Conservation (phyloP, 2,329 filamentous ascomycete genomes). For the Magnaporthiopsis poae region DNA sequence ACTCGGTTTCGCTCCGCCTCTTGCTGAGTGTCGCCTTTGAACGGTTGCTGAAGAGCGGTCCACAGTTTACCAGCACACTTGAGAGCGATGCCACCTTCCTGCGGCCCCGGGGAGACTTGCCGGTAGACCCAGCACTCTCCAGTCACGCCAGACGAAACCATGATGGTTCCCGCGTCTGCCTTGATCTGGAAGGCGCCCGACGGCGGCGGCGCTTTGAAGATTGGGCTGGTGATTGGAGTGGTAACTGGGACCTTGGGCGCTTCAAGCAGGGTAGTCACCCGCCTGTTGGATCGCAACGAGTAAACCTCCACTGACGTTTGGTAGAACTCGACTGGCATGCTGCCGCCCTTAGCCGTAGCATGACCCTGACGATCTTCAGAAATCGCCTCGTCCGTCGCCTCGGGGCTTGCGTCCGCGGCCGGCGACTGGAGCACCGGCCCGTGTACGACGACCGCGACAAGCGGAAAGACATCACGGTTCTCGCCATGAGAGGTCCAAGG, state of each 20-base stretch:
- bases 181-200: constrained; percentile 64
- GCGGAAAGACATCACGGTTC: constrained; percentile 48
- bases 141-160: constrained; percentile 69
- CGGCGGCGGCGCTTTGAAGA: constrained; percentile 59
- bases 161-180: constrained; percentile 60
- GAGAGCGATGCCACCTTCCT: constrained; percentile 36
- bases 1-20: constrained; percentile 34
- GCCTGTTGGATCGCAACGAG: constrained; percentile 65
- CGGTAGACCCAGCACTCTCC: constrained; percentile 78
- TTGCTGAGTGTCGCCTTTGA: constrained; percentile 35
- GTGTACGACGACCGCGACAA: constrained; percentile 72
- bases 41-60: constrained; percentile 66
- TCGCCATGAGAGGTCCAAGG: constrained; percentile 53
- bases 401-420: constrained; percentile 22
- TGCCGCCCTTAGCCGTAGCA: constrained; percentile 19
- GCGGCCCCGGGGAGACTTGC: constrained; percentile 31
- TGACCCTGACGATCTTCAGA: constrained; percentile 1
- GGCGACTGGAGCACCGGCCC: constrained; percentile 53
- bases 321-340: constrained; percentile 47
- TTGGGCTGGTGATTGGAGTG: constrained; percentile 48
- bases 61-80: constrained; percentile 79
- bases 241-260: constrained; percentile 53
- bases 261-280: constrained; percentile 63
- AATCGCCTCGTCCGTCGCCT: too few relatives aligned
- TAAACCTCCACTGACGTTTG: constrained; percentile 86